Conservation (phyloP, 768 basidiomycete species). For the Butyriboletus loyo region DNA sequence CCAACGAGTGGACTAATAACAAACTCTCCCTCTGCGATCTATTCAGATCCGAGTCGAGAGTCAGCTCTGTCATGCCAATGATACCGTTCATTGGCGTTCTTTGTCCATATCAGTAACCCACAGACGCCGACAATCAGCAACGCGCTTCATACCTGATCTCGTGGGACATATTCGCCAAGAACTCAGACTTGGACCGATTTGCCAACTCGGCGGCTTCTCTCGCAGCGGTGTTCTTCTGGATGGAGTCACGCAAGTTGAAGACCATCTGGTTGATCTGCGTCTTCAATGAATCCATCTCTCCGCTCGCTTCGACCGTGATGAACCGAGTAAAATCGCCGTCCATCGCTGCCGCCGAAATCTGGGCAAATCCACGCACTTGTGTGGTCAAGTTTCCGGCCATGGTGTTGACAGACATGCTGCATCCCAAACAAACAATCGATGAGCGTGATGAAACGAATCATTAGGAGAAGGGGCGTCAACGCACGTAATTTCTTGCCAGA, state of each 20-base stretch:
- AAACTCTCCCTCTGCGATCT: slow-evolving; percentile 93
- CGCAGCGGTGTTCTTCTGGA: slow-evolving; percentile 98
- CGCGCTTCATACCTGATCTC: slow-evolving; percentile 78
- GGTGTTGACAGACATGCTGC: slow-evolving; percentile 90
- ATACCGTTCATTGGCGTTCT: slow-evolving; percentile 99
- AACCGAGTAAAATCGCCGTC: slow-evolving; percentile 98
- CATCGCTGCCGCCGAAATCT: slow-evolving; percentile 97
- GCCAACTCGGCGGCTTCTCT: slow-evolving; percentile 96
- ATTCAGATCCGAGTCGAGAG: slow-evolving; percentile 93
- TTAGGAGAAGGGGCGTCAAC: slow-evolving; percentile 31
- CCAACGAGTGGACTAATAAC: slow-evolving; percentile 91
- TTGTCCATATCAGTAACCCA: slow-evolving; percentile 11
- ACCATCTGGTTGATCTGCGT: slow-evolving; percentile 99
- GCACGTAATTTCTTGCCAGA: slow-evolving; percentile 98
- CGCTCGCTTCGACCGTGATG: slow-evolving; percentile 97
- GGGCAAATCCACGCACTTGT: slow-evolving; percentile 97
- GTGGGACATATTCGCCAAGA: slow-evolving; percentile 98
- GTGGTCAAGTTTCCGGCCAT: slow-evolving; percentile 98
- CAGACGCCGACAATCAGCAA: not conserved
- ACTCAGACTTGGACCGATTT: slow-evolving; percentile 96
- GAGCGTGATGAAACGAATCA: not conserved
- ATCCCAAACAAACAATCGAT: not conserved
- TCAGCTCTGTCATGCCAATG: slow-evolving; percentile 99
- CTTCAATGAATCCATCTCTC: slow-evolving; percentile 99
- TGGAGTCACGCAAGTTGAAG: slow-evolving; percentile 91